These are phyloP conservation scores for Epichloe amarillans DNA, from an alignment of 2,329 filamentous ascomycete species.

Conservation along the genomic window DNA sequence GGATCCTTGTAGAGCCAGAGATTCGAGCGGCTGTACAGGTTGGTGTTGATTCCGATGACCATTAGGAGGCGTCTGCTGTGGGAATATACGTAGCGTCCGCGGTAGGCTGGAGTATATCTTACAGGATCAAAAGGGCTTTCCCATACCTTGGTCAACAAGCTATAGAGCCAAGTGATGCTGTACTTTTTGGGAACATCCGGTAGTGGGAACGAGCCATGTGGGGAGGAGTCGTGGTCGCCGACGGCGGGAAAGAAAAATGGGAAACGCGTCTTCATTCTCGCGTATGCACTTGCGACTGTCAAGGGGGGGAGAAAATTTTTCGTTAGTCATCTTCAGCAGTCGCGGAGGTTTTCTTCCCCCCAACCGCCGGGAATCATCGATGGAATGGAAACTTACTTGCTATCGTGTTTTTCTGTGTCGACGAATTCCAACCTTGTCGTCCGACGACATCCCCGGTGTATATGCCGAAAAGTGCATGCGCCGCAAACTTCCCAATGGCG, in stretches of 20 bases:
- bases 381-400: conserved; percentile 12
- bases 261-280: background rate
- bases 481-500: background rate
- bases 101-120: background rate
- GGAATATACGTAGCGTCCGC: background rate
- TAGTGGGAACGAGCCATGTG: background rate
- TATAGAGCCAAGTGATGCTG: background rate
- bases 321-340: background rate
- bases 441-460: background rate
- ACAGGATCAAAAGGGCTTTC: no score
- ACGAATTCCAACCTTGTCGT: background rate
- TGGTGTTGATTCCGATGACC: conserved; percentile 45
- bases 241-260: background rate
- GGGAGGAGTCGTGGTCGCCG: background rate
- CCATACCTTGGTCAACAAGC: background rate
- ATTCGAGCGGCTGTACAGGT: conserved; percentile 42
- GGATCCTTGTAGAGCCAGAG: conserved; percentile 29
- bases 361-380: no score
- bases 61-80: conserved; percentile 25
- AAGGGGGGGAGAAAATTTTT: background rate
- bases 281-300: background rate
- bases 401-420: background rate
- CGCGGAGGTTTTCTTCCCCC: background rate
- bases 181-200: background rate
- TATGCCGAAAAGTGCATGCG: background rate